Base-by-base conservation (phyloP, 768 basidiomycete species). In the Chalciporus piperatus region DNA sequence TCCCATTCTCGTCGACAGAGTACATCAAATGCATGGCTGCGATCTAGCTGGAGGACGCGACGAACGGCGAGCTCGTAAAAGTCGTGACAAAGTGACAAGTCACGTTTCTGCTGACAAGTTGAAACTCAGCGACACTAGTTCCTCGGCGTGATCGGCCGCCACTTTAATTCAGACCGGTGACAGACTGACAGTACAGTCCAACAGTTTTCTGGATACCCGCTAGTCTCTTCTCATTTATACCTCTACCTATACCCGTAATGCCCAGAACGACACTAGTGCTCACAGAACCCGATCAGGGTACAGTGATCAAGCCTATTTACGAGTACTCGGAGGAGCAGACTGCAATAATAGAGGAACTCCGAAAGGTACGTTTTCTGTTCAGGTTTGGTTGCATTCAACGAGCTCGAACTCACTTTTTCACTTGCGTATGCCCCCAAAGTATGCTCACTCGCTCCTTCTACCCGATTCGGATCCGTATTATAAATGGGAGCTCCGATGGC, bases 1-100 rank as follows among this genome's bases (percentile, higher is more conserved):
- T 85, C 16, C 92, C 92, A 41, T 70, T 69, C 51, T 79, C 81
- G 61, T 92, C 88, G 41, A 88, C 58, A 14, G 87, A 89, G 74
- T 96, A 98, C 96, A 98, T 98, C 64, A 98, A 77, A 84, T 98
- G 95, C 96, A 98, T 98, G 65, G 56, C 76, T 66, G 66, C 35
- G 45, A 49, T 22, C 10, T 4, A 43, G n/a, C 22, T 22, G 22
- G 2, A 22, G 22, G 22, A 22, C 27, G 27, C 27, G 27, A 27
- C 27, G 6, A 27, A 37, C 32, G 4, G 32, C 11, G 11, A 32
- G n/a, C 32, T 38, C 32, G 38, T 38, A 19, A 27, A 19, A 12
- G 28, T 19, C 14, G 40, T 46, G 41, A 41, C 41, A n/a, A n/a
- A 14, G 44, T 50, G 43, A 50, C 50, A 19, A 19, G 35, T n/a